Percentiles rank a stretch among this genome's conserved stretches.
Conservation (phyloP, 208 protist species). For the Porcisia deanei region DNA sequence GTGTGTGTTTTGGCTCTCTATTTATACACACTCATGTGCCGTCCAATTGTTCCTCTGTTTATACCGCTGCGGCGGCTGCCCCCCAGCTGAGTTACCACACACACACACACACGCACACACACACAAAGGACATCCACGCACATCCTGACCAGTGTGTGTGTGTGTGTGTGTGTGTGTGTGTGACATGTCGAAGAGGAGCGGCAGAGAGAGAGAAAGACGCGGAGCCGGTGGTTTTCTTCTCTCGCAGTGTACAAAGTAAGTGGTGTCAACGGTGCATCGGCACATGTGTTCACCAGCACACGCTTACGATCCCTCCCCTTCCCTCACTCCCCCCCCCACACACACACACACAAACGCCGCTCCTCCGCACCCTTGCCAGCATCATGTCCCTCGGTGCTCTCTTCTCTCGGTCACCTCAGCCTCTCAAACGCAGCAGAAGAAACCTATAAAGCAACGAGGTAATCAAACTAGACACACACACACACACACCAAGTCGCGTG, state of each 20-base stretch:
- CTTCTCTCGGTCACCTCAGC: not conserved
- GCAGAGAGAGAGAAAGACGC: not conserved
- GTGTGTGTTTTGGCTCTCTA: not conserved
- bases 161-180: too few relatives aligned
- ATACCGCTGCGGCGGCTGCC: not conserved
- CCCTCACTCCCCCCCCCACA: not conserved
- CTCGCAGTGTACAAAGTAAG: not conserved
- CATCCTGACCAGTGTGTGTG: not conserved
- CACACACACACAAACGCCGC: too few relatives aligned
- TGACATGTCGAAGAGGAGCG: not conserved
- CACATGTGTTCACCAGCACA: not conserved
- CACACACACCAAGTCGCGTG: not conserved
- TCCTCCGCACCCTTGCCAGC: not conserved
- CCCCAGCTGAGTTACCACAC: not conserved
- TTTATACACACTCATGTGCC: too few relatives aligned
- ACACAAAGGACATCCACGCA: slow-evolving; percentile 11
- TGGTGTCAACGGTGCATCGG: not conserved
- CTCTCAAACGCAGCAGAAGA: not conserved
- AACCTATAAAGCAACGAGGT: not conserved
- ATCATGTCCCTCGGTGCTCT: not conserved
- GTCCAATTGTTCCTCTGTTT: not conserved
- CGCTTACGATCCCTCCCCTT: not conserved
- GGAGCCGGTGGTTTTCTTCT: not conserved
- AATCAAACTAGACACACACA: not conserved
- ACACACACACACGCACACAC: slow-evolving; percentile 13